Evolutionary conservation across 768 basidiomycete species (phyloP).

Genomic region (Galerina marginata): DNA sequence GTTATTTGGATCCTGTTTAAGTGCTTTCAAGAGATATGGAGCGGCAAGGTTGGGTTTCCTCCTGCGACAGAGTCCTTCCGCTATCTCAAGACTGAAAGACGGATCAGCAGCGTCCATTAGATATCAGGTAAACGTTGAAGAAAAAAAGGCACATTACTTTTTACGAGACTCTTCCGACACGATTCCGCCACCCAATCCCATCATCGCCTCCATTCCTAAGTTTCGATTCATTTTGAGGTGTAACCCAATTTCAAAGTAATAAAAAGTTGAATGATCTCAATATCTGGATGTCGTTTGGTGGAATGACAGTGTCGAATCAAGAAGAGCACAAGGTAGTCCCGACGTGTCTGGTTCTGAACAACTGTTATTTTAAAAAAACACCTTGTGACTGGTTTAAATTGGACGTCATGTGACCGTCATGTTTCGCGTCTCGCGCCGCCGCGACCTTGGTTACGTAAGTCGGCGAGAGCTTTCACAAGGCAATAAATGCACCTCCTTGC

Average conservation of each 20-base stretch:
- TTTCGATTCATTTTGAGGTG: constrained; percentile 10
- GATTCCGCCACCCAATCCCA: constrained; percentile 33
- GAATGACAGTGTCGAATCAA: no score
- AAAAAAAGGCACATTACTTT: constrained; percentile 21
- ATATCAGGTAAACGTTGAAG: neutral
- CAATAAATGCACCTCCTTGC: no score
- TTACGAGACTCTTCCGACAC: constrained; percentile 33
- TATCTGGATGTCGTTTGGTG: no score
- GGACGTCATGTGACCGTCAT: no score
- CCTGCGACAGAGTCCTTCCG: constrained; percentile 4
- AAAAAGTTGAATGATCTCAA: no score
- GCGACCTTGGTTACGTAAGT: no score
- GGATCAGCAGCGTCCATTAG: neutral
- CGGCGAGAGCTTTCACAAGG: no score
- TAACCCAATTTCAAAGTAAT: neutral
- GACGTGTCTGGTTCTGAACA: no score
- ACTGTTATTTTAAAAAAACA: no score
- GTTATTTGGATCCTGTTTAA: constrained; percentile 36
- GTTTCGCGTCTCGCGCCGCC: no score
- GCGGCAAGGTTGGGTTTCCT: constrained; percentile 14
- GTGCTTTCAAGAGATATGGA: constrained; percentile 44
- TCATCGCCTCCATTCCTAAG: constrained; percentile 19
- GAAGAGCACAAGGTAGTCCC: no score
- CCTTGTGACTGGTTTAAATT: no score
- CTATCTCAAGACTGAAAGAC: constrained; percentile 2